phyloP scores from a whole-genome alignment of 73 alveolate genomes.

The Tetrahymena thermophila region DNA sequence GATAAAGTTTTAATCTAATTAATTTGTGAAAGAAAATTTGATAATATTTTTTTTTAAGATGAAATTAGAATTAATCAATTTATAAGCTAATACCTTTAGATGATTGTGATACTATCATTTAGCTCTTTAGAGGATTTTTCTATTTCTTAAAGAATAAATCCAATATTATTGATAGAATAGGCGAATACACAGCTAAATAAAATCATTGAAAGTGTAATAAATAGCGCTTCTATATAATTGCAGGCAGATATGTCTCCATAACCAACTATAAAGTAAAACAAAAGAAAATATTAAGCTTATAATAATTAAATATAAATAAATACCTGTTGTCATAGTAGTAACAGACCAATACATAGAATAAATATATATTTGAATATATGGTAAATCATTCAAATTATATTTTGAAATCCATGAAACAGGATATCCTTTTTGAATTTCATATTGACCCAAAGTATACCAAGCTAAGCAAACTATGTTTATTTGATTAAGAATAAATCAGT shows the following conservation, averaged over 20 bases:
- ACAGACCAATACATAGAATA: neutral
- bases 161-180: neutral
- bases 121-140: neutral
- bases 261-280: neutral
- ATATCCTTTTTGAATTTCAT: neutral
- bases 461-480: neutral
- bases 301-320: neutral
- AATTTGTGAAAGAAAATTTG: neutral
- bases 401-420: neutral
- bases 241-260: neutral
- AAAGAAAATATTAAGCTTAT: neutral
- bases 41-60: neutral
- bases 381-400: neutral
- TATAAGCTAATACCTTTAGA: neutral
- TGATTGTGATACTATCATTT: neutral
- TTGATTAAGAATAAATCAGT: neutral
- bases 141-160: neutral
- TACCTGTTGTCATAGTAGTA: neutral
- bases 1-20: too few species aligned
- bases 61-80: too few species aligned
- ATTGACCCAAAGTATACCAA: neutral
- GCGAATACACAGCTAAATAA: neutral
- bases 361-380: neutral
- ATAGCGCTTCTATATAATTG: neutral
- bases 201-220: neutral